These are phyloP conservation scores for Cytospora chrysosperma DNA, from an alignment of 2,329 filamentous ascomycete genomes.

Conservation along the genomic window DNA sequence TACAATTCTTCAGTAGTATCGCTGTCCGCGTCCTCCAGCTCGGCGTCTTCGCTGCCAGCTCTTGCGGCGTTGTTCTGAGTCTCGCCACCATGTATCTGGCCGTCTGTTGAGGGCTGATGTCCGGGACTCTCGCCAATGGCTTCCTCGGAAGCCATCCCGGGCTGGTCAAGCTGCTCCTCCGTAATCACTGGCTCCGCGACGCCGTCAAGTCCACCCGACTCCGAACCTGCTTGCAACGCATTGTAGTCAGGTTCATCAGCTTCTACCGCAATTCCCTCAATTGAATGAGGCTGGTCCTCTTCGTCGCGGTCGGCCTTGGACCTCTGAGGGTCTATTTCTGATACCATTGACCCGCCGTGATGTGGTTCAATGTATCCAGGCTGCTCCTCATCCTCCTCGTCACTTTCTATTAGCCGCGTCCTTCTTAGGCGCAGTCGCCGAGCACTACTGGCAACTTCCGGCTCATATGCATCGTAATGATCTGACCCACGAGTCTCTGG, in stretches of 20 bases:
- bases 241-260: neutral
- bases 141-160: neutral
- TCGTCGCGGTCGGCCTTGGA: slow-evolving; percentile 21
- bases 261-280: neutral
- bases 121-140: neutral
- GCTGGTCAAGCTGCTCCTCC: neutral
- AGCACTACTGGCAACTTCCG: no score
- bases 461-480: neutral
- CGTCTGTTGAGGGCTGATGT: neutral
- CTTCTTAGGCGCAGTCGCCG: slow-evolving; percentile 1
- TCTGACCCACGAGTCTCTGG: neutral
- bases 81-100: neutral
- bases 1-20: slow-evolving; percentile 34
- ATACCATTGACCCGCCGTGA: neutral
- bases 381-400: slow-evolving; percentile 3
- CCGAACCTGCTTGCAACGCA: neutral
- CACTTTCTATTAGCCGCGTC: slow-evolving; percentile 3
- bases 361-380: neutral
- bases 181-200: neutral
- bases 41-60: slow-evolving; percentile 7
- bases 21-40: slow-evolving; percentile 25
- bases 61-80: neutral
- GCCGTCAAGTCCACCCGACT: no score
- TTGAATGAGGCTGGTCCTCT: neutral
- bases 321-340: slow-evolving; percentile 15